phyloP scores from a whole-genome alignment of 805 yeast species.

The Schwanniomyces occidentalis region DNA sequence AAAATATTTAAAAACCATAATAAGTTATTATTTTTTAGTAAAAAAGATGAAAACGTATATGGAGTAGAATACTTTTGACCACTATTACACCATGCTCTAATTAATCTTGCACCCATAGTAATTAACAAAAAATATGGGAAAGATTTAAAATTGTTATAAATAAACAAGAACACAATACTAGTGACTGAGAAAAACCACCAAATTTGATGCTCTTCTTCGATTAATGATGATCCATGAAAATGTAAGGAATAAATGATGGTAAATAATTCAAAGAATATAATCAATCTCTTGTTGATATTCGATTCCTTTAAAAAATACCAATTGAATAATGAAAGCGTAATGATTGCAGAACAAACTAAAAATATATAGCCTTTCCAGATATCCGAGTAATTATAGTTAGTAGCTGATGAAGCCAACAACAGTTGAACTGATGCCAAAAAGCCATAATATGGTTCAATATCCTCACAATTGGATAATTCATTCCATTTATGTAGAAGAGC shows the following conservation, averaged over 20 bases:
- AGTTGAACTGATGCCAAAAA: constrained; percentile 51
- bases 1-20: constrained; percentile 51
- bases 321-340: constrained; percentile 24
- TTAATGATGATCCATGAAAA: constrained; percentile 75
- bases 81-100: constrained; percentile 84
- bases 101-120: constrained; percentile 48
- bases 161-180: constrained; percentile 11
- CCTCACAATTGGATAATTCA: constrained; percentile 6
- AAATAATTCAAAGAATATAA: constrained; percentile 30
- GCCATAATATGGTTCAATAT: constrained; percentile 13
- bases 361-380: constrained; percentile 38
- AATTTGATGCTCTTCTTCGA: constrained; percentile 94
- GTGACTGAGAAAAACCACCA: constrained; percentile 69
- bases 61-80: constrained; percentile 74
- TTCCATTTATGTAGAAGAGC: constrained; percentile 4
- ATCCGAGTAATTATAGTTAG: constrained; percentile 64
- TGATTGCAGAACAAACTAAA: constrained; percentile 27
- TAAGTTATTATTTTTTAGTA: constrained; percentile 31
- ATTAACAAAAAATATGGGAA: constrained; percentile 11
- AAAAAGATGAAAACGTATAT: constrained; percentile 38
- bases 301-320: constrained; percentile 11
- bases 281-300: constrained; percentile 4
- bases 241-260: constrained; percentile 56
- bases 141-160: constrained; percentile 6
- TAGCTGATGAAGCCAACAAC: constrained; percentile 57